These are phyloP conservation scores for Dipteronia sinensis DNA, from an alignment of 345 rosid genomes.

Conservation along the genomic window DNA sequence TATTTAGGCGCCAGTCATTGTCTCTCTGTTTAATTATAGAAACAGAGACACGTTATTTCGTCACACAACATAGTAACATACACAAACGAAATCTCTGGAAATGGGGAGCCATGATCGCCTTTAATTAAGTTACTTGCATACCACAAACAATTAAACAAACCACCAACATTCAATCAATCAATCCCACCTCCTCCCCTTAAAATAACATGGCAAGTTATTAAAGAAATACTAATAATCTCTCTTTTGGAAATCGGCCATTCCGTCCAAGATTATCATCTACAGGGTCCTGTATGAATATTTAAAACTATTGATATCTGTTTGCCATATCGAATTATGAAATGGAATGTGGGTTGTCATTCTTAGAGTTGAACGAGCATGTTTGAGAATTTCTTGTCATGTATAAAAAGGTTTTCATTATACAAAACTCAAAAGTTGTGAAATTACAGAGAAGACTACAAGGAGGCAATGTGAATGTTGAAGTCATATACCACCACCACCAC, in stretches of 20 bases:
- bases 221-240: no score
- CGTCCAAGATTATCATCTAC: no score
- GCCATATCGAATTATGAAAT: no score
- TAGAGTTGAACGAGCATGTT: no score
- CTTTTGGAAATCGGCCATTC: no score
- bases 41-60: not conserved
- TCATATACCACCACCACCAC: not conserved
- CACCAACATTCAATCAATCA: not conserved
- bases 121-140: not conserved
- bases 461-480: not conserved
- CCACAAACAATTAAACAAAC: not conserved
- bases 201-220: no score
- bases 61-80: not conserved
- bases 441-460: not conserved
- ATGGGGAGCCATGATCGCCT: not conserved
- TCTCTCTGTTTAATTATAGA: not conserved
- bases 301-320: no score
- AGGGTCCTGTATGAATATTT: no score
- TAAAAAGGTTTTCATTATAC: not conserved
- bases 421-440: not conserved
- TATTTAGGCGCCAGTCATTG: slow-evolving; percentile 15
- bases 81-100: not conserved
- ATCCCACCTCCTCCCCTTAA: not conserved
- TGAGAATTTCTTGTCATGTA: not conserved
- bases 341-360: no score